Evolutionary conservation across 495 filamentous ascomycete genomes (phyloP).

Genomic region (Talaromyces stipitatus): DNA sequence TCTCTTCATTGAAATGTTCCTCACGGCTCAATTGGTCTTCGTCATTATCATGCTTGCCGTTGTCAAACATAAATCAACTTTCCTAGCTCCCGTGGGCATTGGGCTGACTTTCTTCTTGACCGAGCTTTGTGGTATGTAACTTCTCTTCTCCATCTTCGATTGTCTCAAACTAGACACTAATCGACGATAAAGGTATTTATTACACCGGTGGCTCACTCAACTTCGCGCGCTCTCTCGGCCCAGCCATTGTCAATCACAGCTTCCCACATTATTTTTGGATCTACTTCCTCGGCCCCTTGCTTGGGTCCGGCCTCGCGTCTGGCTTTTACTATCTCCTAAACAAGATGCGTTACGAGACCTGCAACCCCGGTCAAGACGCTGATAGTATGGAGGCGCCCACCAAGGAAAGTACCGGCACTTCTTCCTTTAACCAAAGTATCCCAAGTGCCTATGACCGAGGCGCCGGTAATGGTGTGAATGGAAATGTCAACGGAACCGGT

Average conservation of each 20-base stretch:
- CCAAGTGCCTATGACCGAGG: not conserved
- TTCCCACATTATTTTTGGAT: constrained; percentile 55
- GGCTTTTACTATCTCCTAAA: constrained; percentile 63
- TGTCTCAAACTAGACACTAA: not conserved
- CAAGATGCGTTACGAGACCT: constrained; percentile 63
- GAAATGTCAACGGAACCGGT: not conserved
- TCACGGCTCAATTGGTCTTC: constrained; percentile 70
- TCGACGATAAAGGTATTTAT: constrained; percentile 44
- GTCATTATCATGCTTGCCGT: constrained; percentile 77
- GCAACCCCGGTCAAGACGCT: constrained; percentile 68
- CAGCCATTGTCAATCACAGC: constrained; percentile 51
- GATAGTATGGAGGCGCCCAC: constrained; percentile 3
- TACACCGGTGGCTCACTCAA: constrained; percentile 70
- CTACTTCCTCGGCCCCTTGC: constrained; percentile 58
- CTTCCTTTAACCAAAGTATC: not conserved
- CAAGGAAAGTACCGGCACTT: not conserved
- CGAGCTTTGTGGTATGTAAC: constrained; percentile 50
- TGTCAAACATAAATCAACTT: constrained; percentile 77
- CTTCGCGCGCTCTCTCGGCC: constrained; percentile 66
- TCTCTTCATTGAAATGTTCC: constrained; percentile 72
- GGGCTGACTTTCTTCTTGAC: constrained; percentile 65
- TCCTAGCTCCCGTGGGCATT: constrained; percentile 70
- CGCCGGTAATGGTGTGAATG: not conserved
- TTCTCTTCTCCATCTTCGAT: not conserved
- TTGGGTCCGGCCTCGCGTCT: constrained; percentile 59